phyloP scores from a whole-genome alignment of 768 basidiomycete genomes.

The Imleria badia region DNA sequence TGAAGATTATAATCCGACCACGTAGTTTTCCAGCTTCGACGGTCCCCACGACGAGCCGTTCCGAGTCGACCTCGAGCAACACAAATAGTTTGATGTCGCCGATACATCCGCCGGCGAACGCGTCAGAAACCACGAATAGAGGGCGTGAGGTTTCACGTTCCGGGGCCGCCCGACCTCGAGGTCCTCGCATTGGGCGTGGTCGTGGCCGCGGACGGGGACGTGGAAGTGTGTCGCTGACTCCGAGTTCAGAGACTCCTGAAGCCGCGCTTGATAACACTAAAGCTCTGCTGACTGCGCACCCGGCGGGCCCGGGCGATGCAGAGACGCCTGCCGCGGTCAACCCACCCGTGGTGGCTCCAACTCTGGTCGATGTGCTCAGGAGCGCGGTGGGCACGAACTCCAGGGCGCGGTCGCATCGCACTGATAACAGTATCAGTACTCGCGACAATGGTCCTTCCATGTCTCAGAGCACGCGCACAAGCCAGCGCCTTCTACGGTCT shows the following conservation, averaged over 20 bases:
- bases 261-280: not conserved
- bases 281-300: too few species aligned
- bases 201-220: not conserved
- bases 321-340: not conserved
- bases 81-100: not conserved
- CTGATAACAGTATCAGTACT: not conserved
- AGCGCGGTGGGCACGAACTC: not conserved
- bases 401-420: not conserved
- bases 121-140: not conserved
- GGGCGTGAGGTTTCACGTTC: not conserved
- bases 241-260: not conserved
- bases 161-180: not conserved
- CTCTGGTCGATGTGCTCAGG: not conserved
- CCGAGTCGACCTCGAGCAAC: not conserved
- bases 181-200: not conserved
- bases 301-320: not conserved
- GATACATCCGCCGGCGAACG: not conserved
- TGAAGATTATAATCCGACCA: constrained; percentile 5
- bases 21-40: not conserved
- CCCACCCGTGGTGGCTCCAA: not conserved
- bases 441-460: not conserved
- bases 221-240: not conserved
- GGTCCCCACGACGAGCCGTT: not conserved
- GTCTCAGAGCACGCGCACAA: not conserved
- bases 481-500: too few species aligned